Evolutionary conservation across 768 basidiomycete species (phyloP), one percentile per base, ranked within the genome.

Genomic region (Basidioascus undulatus): DNA sequence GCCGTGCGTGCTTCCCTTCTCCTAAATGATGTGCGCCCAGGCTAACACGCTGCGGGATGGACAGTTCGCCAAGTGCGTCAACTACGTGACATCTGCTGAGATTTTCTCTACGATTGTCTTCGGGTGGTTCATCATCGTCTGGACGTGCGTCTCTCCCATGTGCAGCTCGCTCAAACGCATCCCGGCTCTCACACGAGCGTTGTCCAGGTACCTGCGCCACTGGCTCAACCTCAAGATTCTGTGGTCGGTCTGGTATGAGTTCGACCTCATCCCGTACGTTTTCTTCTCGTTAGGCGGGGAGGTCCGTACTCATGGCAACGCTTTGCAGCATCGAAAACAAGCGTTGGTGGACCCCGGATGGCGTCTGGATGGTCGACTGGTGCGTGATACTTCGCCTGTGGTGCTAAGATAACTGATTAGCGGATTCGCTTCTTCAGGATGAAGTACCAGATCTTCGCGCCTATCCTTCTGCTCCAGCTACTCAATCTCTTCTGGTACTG

Each of bases 401-500:
- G 3, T 45, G 20, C 39, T 23, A 12, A 24, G n/a, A 19, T n/a
- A n/a, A n/a, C n/a, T n/a, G n/a, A n/a, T n/a, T n/a, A n/a, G n/a
- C n/a, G n/a, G n/a, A 30, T n/a, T n/a, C n/a, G n/a, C 2, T 30
- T 12, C 23, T 46, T 24, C 39, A 57, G 54, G 80, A 74, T 87
- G 69, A 69, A 65, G 51, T 74, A 70, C 50, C 81, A 84, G 48
- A 69, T 89, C 39, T 80, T 87, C 50, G 45, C 59, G 0, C 76
- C 84, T 0, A 60, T 96, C 42, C 46, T 71, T 6, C 59, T 82
- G 0, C 64, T 98, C 13, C 82, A 86, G 55, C 49, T 70, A 31
- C 64, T 98, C 50, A 94, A 94, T 54, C 44, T 89, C 20, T 92
- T 92, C 65, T 94, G 87, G 87, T 89, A 80, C 57, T 72, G 40